Conservation (phyloP, 2,329 filamentous ascomycete genomes). For the Clarireedia hainanense region DNA sequence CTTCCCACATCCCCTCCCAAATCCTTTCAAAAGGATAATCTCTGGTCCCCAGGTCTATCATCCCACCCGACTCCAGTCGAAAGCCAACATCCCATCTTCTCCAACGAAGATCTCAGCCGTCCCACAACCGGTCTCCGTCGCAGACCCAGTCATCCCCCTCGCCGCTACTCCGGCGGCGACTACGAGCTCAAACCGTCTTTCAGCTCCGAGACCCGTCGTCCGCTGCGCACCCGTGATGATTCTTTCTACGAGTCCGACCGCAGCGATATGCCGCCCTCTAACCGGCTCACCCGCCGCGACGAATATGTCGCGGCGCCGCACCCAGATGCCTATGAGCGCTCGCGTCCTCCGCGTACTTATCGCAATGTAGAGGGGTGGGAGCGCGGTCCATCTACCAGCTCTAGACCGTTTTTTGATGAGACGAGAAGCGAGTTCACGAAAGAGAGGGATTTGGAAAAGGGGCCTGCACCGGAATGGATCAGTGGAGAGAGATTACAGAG, state of each 20-base stretch:
- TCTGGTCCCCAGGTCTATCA: slow-evolving; percentile 5
- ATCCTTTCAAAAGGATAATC: not conserved
- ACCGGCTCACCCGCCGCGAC: not conserved
- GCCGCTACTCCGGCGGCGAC: slow-evolving; percentile 4
- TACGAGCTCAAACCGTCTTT: slow-evolving; percentile 3
- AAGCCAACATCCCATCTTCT: slow-evolving; percentile 1
- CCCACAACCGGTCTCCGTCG: not conserved
- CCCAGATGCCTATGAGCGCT: slow-evolving; percentile 19
- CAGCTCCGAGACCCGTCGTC: not conserved
- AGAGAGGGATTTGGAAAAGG: slow-evolving; percentile 18
- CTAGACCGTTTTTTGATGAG: slow-evolving; percentile 22
- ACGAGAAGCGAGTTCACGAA: slow-evolving; percentile 3
- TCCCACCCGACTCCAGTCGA: slow-evolving; percentile 2
- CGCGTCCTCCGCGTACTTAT: slow-evolving; percentile 23
- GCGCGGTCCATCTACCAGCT: not conserved
- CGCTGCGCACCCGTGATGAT: slow-evolving; percentile 3
- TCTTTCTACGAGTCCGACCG: not conserved
- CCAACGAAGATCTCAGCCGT: slow-evolving; percentile 3
- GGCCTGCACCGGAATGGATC: not conserved
- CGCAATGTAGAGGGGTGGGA: slow-evolving; percentile 17
- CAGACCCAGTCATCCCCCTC: not conserved
- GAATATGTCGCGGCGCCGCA: slow-evolving; percentile 11
- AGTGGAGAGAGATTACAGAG: slow-evolving; percentile 7
- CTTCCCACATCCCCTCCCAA: not conserved
- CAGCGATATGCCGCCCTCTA: not conserved